phyloP scores from a whole-genome alignment of 1,284 basidiomycete genomes.

The Trichosporon faecale region DNA sequence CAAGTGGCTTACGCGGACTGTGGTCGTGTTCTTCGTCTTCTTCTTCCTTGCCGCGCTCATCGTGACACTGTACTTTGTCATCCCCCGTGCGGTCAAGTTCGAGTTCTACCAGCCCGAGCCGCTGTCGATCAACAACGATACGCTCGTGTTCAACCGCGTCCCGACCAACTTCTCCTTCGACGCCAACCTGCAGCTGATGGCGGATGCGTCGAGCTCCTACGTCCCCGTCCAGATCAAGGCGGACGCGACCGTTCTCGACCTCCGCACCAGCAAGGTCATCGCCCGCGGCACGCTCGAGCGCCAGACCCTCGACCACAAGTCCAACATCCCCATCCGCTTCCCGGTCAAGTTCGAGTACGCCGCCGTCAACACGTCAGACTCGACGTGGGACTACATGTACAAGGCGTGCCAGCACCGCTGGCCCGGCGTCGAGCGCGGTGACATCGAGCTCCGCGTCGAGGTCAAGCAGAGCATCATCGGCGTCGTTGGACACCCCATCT shows the following conservation, averaged over 20 bases:
- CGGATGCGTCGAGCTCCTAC: slow-evolving; percentile 66
- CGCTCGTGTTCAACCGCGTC: slow-evolving; percentile 61
- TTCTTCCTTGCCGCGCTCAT: slow-evolving; percentile 62
- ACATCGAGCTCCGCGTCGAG: slow-evolving; percentile 65
- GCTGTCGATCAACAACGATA: slow-evolving; percentile 61
- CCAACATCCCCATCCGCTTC: slow-evolving; percentile 61
- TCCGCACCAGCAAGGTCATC: slow-evolving; percentile 62
- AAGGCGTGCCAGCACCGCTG: slow-evolving; percentile 65
- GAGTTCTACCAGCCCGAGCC: slow-evolving; percentile 61
- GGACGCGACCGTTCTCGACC: slow-evolving; percentile 59
- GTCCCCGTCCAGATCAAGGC: slow-evolving; percentile 71
- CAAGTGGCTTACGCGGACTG: slow-evolving; percentile 65
- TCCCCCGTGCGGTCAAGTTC: slow-evolving; percentile 74
- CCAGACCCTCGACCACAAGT: slow-evolving; percentile 62
- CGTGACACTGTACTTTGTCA: slow-evolving; percentile 67
- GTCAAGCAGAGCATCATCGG: slow-evolving; percentile 69
- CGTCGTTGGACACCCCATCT: slow-evolving; percentile 58
- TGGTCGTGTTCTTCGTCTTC: slow-evolving; percentile 67
- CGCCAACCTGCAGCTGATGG: slow-evolving; percentile 65
- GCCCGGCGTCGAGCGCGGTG: slow-evolving; percentile 62
- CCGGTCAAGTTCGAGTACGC: slow-evolving; percentile 76
- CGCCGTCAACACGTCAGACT: slow-evolving; percentile 73
- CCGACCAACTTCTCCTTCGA: slow-evolving; percentile 85
- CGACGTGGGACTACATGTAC: slow-evolving; percentile 78
- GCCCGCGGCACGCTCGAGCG: slow-evolving; percentile 63